Percentiles rank a stretch among this genome's conserved stretches.
Conservation (phyloP, 768 basidiomycete species). For the Leccinum aurantiacum region DNA sequence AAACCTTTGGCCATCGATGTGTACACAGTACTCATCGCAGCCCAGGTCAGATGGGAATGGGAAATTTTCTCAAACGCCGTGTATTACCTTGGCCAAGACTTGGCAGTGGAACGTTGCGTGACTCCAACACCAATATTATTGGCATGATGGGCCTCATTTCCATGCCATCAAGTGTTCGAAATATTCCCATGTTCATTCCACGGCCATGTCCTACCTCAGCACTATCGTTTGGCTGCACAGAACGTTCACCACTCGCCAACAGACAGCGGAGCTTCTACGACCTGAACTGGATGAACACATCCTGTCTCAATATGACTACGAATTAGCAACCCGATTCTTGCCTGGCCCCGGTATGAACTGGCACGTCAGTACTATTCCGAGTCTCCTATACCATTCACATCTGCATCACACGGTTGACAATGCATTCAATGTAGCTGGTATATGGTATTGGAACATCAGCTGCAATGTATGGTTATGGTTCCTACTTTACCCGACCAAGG, state of each 20-base stretch:
- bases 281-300: slow-evolving; percentile 32
- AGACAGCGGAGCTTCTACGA: slow-evolving; percentile 30
- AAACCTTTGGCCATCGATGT: slow-evolving; percentile 4
- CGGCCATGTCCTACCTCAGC: slow-evolving; percentile 28
- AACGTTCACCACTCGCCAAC: slow-evolving; percentile 45
- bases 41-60: slow-evolving; percentile 2
- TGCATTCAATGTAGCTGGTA: slow-evolving; percentile 12
- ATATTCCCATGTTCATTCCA: neutral
- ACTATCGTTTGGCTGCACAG: slow-evolving; percentile 39
- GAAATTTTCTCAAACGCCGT: neutral
- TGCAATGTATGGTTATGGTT: slow-evolving; percentile 28
- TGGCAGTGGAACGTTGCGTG: neutral
- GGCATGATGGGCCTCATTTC: neutral
- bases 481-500: slow-evolving; percentile 27
- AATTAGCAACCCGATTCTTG: slow-evolving; percentile 53
- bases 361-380: slow-evolving; percentile 37
- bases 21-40: slow-evolving; percentile 10
- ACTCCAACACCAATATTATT: neutral
- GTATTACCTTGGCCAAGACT: neutral
- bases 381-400: neutral
- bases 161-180: neutral
- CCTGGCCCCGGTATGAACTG: slow-evolving; percentile 47
- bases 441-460: slow-evolving; percentile 27
- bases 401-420: slow-evolving; percentile 2
- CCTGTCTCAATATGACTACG: slow-evolving; percentile 49